Evolutionary conservation across 2,329 filamentous ascomycete genomes (phyloP), one percentile per base, ranked within the genome.

Genomic region (Penicillium sp.): DNA sequence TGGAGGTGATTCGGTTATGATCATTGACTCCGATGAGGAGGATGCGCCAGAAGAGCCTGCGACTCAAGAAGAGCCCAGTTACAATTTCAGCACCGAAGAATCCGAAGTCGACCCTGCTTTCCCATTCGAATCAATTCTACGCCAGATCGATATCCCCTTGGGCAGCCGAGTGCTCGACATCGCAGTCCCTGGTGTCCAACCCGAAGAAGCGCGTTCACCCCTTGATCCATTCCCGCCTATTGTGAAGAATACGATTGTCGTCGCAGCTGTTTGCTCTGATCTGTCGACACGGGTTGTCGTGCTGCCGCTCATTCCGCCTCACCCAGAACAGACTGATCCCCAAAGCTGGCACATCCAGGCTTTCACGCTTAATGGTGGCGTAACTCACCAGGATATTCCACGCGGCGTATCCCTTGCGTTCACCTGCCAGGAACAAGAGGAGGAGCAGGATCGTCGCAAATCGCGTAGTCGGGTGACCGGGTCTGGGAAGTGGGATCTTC

Each of bases 21-120:
- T 84, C 39, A 77, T 82, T 54, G 80, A 83, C 62, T 80, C 79
- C 2, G 80, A 82, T 56, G 80, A 84, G 32, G 81, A 84, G 41
- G 77, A 77, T 24, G 72, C 73, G 7, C 54, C 65, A 44, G 72
- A 72, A 29, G 54, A 56, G 26, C 46, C 56, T 26, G 56, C 64
- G 34, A 49, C 27, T 13, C 37, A 54, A 26, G 58, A 61, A 27
- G 55, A 58, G 7, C 50, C 62, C 3, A 56, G 49, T 5, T 62
- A 73, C 30, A 69, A 79, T 12, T 84, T 82, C 46, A 78, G 83
- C 52, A 67, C 76, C 0, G 78, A 83, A 33, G 81, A 85, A 47
- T 62, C 63, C 32, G 83, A 86, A 63, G 68, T 81, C n/a, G 82
- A 86, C 55, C 75, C 80, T 20, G 76, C 79, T 15, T 73, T 78